Base-by-base conservation (phyloP, 2,329 filamentous ascomycete species). In the Ceratocystis cacaofunesta region DNA sequence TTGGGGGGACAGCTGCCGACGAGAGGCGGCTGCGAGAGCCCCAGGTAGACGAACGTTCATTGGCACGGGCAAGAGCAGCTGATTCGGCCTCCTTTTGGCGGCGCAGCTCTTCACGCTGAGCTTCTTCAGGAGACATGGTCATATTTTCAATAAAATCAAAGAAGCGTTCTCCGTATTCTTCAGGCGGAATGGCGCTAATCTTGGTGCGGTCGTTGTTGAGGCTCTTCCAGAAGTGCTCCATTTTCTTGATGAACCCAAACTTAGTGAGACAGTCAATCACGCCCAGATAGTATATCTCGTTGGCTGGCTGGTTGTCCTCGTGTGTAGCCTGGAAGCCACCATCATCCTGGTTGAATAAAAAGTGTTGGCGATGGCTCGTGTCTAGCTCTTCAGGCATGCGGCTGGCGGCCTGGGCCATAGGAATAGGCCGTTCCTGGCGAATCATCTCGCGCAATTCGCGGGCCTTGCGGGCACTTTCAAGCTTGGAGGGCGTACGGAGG, bases 211-310 rank as follows among this genome's bases (percentile, higher is more conserved):
- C 89, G 71, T 85, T 83, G 1, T 87, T 90, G 67, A 97, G 78
- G 46, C 94, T 92, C 78, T 99, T 99, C 87, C 92, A 94, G 76
- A 97, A 94, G 76, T 97, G 87, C 75, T 99, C 94, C 68, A 92
- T 83, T 73, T 94, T 92, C 78, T 99, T 99, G 75, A 96, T 83
- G 69, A 92, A 85, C 70, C 91, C 91, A 74, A 97, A 99, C 90
- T 96, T 90, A 71, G 94, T 99, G 71, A 99, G 79, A 75, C 94
- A 99, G 76, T 99, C 94, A 74, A 99, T 99, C 71, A 99, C 95
- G 44, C 94, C 95, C 6, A 99, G 84, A 73, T 99, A 99, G 76
- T 99, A 99, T 52, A 99, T 91, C 76, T 96, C 90, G 65, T 96
- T 90, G 1, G 88, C 92, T 1, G 89, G 85, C 17, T 79, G 78